Evolutionary conservation across 768 basidiomycete genomes (phyloP), one percentile per base, ranked within the genome.

Genomic region (Fomitopsis serialis): DNA sequence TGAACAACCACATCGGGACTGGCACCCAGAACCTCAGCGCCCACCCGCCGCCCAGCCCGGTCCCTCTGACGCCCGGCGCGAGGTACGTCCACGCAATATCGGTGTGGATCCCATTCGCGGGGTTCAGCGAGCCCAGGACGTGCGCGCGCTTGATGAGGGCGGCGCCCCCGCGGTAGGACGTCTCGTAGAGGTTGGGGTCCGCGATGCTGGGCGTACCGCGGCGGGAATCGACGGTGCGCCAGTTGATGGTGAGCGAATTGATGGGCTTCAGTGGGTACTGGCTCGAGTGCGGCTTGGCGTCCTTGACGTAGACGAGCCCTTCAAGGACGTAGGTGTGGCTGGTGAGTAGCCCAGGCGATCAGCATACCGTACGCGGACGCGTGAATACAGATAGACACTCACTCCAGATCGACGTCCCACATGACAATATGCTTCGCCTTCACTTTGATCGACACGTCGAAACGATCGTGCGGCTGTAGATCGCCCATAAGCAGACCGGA

Each of bases 1-100:
- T 64, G 54, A 81, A 80, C 22, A 81, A 54, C n/a, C 63, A 55
- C 7, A 74, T 68, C 7, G 79, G 78, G 25, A 81, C 65, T 0
- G 80, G 80, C 9, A 79, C 67, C 69, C 72, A 78, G 55, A 74
- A 70, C 42, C 71, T 67, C 56, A 73, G 60, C 29, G 55, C 61
- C 70, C 70, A 73, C 34, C 66, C 69, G 34, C 35, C 53, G 42
- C 25, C 54, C 36, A 46, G 48, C 43, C 45, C 48, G 32, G 40
- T 50, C 21, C 17, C 42, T 29, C 45, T 7, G 13, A 3, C 50
- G 61, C 65, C 10, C 50, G 54, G 22, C 63, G 53, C 37, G 13
- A 52, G 40, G 29, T 52, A 52, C 15, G 12, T 12, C 40, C 37
- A 46, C 21, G 48, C 25, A n/a, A 34, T 48, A 23, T 58, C 53